phyloP scores from a whole-genome alignment of 2,329 filamentous ascomycete genomes.

The Nemania sp. region DNA sequence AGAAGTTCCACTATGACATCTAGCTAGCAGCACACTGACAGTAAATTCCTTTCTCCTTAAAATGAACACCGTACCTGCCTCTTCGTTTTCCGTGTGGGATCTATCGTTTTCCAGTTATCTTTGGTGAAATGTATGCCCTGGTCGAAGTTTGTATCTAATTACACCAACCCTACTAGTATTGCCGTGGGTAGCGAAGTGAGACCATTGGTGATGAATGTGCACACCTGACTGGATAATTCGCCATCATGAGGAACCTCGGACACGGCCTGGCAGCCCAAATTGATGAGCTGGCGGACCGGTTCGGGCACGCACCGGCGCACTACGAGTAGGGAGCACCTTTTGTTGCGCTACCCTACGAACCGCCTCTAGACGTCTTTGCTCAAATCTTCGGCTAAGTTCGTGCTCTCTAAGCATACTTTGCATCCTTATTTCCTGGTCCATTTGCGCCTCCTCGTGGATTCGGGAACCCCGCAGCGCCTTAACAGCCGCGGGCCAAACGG shows the following conservation, averaged over 20 bases:
- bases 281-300: slow-evolving; percentile 23
- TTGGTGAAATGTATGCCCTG: not conserved
- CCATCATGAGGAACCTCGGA: slow-evolving; percentile 5
- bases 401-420: slow-evolving; percentile 60
- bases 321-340: slow-evolving; percentile 37
- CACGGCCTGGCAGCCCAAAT: slow-evolving; percentile 8
- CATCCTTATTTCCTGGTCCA: slow-evolving; percentile 59
- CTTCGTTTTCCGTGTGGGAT: not conserved
- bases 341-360: slow-evolving; percentile 54
- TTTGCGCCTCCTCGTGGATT: slow-evolving; percentile 58
- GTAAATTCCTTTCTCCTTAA: slow-evolving; percentile 5
- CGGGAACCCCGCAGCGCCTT: slow-evolving; percentile 58
- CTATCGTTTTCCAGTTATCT: not conserved
- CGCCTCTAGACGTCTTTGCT: slow-evolving; percentile 61
- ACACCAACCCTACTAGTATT: not conserved
- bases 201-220: not conserved
- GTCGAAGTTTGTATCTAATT: not conserved
- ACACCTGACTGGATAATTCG: not conserved
- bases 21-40: slow-evolving; percentile 8
- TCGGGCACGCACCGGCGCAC: slow-evolving; percentile 31
- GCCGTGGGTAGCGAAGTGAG: not conserved
- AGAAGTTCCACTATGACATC: slow-evolving; percentile 12
- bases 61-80: slow-evolving; percentile 1
- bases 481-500: slow-evolving; percentile 60
- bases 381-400: slow-evolving; percentile 63